A percentile compares a stretch with the other conserved stretches of the same genome.
phyloP scores from a whole-genome alignment of 495 filamentous ascomycete species.

The Articulospora tetracladia region DNA sequence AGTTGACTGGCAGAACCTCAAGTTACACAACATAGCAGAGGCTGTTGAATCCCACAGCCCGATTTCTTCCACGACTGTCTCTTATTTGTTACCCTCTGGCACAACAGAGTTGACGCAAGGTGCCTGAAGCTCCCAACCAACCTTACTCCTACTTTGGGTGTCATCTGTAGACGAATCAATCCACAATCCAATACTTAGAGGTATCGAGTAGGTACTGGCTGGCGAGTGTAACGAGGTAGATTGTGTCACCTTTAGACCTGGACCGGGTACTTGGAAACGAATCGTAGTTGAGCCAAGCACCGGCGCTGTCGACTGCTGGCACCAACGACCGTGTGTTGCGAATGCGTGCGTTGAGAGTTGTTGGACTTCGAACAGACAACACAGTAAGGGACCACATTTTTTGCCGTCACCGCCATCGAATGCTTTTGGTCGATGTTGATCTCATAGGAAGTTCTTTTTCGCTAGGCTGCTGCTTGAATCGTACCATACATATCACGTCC shows the following conservation, averaged over 20 bases:
- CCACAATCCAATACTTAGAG: not conserved
- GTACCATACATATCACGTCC: not conserved
- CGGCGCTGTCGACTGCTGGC: not conserved
- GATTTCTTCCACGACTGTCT: not conserved
- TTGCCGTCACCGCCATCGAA: too few species aligned
- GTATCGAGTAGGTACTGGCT: not conserved
- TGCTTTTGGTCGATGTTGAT: not conserved
- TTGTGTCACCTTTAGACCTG: not conserved
- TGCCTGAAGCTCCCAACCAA: not conserved
- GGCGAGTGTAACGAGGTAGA: not conserved
- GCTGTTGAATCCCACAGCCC: not conserved
- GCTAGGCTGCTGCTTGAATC: not conserved
- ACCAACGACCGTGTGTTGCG: not conserved
- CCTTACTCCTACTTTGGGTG: not conserved
- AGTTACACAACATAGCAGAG: not conserved
- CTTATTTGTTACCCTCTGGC: constrained; percentile 3
- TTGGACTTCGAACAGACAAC: not conserved
- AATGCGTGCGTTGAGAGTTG: not conserved
- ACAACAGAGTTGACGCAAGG: not conserved
- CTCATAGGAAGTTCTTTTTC: not conserved
- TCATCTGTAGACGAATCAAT: not conserved
- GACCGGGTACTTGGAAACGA: not conserved
- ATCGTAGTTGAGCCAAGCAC: not conserved
- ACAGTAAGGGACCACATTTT: not conserved
- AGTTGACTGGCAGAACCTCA: not conserved